Evolutionary conservation across 306 rosid genomes (phyloP), one percentile per base, ranked within the genome.

Genomic region (Dalbergia oliveri): DNA sequence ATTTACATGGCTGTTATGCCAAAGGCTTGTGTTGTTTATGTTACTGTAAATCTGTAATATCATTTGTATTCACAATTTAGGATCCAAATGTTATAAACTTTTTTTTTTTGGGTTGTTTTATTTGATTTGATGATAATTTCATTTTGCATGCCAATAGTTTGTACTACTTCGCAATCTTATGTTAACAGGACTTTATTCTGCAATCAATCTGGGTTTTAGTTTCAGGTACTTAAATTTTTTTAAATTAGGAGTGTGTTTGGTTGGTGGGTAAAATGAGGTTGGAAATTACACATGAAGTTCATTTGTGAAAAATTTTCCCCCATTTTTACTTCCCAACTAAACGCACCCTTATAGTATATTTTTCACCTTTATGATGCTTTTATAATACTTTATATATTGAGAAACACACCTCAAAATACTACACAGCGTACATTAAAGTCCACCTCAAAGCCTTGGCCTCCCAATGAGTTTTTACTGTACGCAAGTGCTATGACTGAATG

Each of bases 111-210:
- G 7, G 51, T 69, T 71, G 39, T 66, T 66, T 51, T 41, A 37
- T 57, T 50, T 66, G 83, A 59, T 66, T 72, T 65, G 56, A 63
- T 51, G 41, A 23, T 73, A 72, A 39, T 62, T 63, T 64, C 76
- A 58, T 72, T 71, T 61, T 39, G 12, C 37, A 45, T 33, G 37
- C 14, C 12, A 41, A 11, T 35, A n/a, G 41, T 53, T 13, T 31
- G 54, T 49, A 21, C 51, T 72, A 47, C 72, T 21, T 49, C 57
- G 73, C 50, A 47, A 65, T 57, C 39, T 26, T 34, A 71, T 54
- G 76, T 66, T 78, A 13, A 64, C 7, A 2, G 26, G 44, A 47
- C 57, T 45, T 77, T 12, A 54, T 8, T 69, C 15, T 66, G 51
- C 31, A 5, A 66, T 71, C 64, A 33, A 31, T 15, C 59, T 61